A percentile compares a stretch with the other conserved stretches of the same genome.
These are phyloP conservation scores for Penicillium goetzii DNA, from an alignment of 495 filamentous ascomycete genomes.

Conservation along the genomic window DNA sequence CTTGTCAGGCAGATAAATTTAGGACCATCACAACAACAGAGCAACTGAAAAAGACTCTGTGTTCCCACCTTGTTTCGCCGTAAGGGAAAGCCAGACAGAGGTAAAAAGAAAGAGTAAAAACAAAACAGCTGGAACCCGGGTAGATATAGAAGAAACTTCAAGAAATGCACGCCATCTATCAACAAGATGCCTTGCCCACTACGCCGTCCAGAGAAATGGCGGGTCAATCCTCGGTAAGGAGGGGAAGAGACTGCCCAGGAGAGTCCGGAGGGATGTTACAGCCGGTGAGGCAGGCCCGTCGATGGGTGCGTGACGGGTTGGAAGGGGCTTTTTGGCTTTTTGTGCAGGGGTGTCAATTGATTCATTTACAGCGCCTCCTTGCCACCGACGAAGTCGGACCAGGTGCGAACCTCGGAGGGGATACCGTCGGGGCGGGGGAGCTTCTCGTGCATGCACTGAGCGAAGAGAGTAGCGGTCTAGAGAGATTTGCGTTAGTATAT, in stretches of 20 bases:
- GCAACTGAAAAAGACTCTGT: constrained; percentile 14
- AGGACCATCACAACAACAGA: constrained; percentile 21
- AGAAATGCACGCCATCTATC: constrained; percentile 40
- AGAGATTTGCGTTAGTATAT: constrained; percentile 15
- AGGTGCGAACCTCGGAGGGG: constrained; percentile 85
- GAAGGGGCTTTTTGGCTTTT: constrained; percentile 28
- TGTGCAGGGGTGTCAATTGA: constrained; percentile 21
- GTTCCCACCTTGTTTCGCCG: constrained; percentile 28
- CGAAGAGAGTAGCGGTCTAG: constrained; percentile 93
- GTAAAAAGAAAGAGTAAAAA: constrained; percentile 20
- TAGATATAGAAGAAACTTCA: not conserved
- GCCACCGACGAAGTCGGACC: constrained; percentile 92
- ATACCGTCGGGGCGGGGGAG: constrained; percentile 81
- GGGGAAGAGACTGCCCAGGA: not conserved
- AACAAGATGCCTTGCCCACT: constrained; percentile 37
- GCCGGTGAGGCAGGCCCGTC: constrained; percentile 8
- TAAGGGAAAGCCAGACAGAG: constrained; percentile 19
- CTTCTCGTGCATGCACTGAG: constrained; percentile 94
- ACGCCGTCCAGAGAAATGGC: constrained; percentile 27
- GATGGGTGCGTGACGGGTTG: constrained; percentile 12
- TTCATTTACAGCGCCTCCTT: constrained; percentile 80
- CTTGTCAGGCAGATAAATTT: constrained; percentile 18
- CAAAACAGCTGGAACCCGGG: constrained; percentile 12
- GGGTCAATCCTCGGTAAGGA: not conserved
- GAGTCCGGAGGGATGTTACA: not conserved